Percentiles rank a stretch among this genome's conserved stretches.
Conservation (phyloP, 2,329 filamentous ascomycete species). For the Arachnomyces sp. region DNA sequence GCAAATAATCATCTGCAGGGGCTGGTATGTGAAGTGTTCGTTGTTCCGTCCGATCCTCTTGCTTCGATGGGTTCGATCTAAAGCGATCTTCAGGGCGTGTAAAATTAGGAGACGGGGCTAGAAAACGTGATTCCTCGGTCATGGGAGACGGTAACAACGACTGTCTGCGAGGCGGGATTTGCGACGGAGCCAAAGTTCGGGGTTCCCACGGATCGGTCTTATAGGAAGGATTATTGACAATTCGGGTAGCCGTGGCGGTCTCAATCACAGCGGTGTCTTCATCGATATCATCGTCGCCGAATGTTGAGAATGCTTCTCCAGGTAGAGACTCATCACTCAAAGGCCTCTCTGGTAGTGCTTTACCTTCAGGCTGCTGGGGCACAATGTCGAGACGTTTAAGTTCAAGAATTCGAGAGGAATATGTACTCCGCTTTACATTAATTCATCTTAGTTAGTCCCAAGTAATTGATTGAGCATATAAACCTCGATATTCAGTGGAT, state of each 20-base stretch:
- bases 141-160: slow-evolving; percentile 30
- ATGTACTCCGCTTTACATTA: slow-evolving; percentile 63
- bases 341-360: slow-evolving; percentile 65
- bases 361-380: slow-evolving; percentile 49
- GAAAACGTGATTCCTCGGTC: slow-evolving; percentile 20
- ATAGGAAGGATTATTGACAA: slow-evolving; percentile 34
- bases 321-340: slow-evolving; percentile 51
- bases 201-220: slow-evolving; percentile 18
- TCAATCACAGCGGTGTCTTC: slow-evolving; percentile 39
- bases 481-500: neutral
- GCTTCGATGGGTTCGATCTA: slow-evolving; percentile 11
- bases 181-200: slow-evolving; percentile 19
- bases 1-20: slow-evolving; percentile 55
- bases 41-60: slow-evolving; percentile 1
- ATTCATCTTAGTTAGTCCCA: neutral
- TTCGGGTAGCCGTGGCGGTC: slow-evolving; percentile 46
- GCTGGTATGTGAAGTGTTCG: slow-evolving; percentile 26
- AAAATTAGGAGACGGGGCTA: slow-evolving; percentile 7
- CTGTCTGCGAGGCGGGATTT: slow-evolving; percentile 29
- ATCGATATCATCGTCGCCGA: slow-evolving; percentile 23
- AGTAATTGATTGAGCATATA: neutral
- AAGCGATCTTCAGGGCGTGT: slow-evolving; percentile 39
- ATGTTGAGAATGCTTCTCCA: slow-evolving; percentile 34
- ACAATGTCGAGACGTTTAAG: slow-evolving; percentile 59
- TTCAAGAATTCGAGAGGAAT: slow-evolving; percentile 82